These are phyloP conservation scores for Lignosus rhinocerotis DNA, from an alignment of 1,284 basidiomycete genomes.

Conservation along the genomic window DNA sequence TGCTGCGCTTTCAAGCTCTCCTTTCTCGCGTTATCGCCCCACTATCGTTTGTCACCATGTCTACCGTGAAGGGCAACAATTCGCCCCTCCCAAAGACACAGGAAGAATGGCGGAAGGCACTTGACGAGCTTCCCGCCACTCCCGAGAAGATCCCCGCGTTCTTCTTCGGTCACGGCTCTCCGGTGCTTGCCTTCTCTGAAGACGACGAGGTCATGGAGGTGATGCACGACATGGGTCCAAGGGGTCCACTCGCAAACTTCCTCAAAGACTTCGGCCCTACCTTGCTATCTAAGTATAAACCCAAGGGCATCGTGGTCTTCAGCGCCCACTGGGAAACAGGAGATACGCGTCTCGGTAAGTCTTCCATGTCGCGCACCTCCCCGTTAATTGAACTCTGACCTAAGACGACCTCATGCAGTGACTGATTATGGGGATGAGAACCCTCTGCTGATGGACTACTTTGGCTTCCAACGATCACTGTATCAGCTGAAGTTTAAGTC, in stretches of 20 bases:
- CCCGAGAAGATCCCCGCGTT: slow-evolving; percentile 68
- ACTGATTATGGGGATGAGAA: slow-evolving; percentile 75
- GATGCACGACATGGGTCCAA: slow-evolving; percentile 44
- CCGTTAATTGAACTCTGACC: slow-evolving; percentile 13
- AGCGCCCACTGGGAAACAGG: slow-evolving; percentile 79
- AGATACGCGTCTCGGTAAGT: slow-evolving; percentile 52
- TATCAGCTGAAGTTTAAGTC: slow-evolving; percentile 72
- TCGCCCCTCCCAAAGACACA: slow-evolving; percentile 36
- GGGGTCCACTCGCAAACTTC: slow-evolving; percentile 60
- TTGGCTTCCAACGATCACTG: slow-evolving; percentile 56
- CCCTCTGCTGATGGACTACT: slow-evolving; percentile 74
- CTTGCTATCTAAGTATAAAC: slow-evolving; percentile 68
- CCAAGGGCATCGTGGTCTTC: slow-evolving; percentile 76
- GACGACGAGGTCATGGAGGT: slow-evolving; percentile 25
- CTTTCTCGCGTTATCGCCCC: slow-evolving; percentile 17
- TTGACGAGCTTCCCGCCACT: slow-evolving; percentile 59
- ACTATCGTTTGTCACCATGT: slow-evolving; percentile 19
- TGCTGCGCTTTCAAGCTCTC: slow-evolving; percentile 17
- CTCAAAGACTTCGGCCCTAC: slow-evolving; percentile 68
- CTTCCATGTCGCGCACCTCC: slow-evolving; percentile 6
- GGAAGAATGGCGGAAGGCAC: slow-evolving; percentile 54
- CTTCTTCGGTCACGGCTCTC: slow-evolving; percentile 76
- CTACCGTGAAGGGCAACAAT: slow-evolving; percentile 13
- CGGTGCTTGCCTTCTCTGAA: slow-evolving; percentile 44
- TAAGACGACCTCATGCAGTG: slow-evolving; percentile 39